Evolutionary conservation across 345 rosid species (phyloP), one percentile per base, ranked within the genome.

Genomic region (Rhodomyrtus tomentosa): DNA sequence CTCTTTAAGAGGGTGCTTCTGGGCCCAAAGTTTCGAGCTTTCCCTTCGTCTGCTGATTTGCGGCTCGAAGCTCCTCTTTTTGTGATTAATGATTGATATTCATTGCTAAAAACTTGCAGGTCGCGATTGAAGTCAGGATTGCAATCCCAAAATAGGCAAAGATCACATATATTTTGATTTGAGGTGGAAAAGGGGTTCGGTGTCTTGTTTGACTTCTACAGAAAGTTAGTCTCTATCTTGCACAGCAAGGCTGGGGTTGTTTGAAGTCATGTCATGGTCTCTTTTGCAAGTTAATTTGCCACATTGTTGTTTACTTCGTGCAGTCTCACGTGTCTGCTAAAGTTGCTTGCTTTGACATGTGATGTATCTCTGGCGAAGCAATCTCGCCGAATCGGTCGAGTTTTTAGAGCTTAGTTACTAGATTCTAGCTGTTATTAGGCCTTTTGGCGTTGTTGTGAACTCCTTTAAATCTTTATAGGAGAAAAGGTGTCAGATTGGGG

Each of bases 301-400:
- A 83, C 85, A 55, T 86, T 51, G 21, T 59, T 53, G 8, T 86
- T 29, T 82, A 82, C 88, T 81, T 76, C 27, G 49, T 85, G 83
- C 84, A 88, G 90, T 83, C 82, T 38, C 83, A 51, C 81, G 10
- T 24, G 22, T 55, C 86, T 76, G 51, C 82, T 83, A 50, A 7
- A 20, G 29, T 62, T 82, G 85, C 85, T 86, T 88, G 88, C 82
- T 81, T 86, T 48, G 83, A 27, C 80, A 49, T 80, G 82, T 82
- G 29, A 84, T 48, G 62, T 84, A n/a, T 42, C 82, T 49, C 32
- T 59, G 81, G 84, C 25, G 52, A 87, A 72, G 84, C 84, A 84
- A 52, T 81, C 50, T 83, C 84, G 24, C 76, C 53, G 53, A 48
- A 55, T 83, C 85, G 85, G 82, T 87, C 84, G 51, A 40, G 21